Evolutionary conservation across 176 grass and related monocot genomes (phyloP), one percentile per base, ranked within the genome.

Genomic region (Avena sativa): DNA sequence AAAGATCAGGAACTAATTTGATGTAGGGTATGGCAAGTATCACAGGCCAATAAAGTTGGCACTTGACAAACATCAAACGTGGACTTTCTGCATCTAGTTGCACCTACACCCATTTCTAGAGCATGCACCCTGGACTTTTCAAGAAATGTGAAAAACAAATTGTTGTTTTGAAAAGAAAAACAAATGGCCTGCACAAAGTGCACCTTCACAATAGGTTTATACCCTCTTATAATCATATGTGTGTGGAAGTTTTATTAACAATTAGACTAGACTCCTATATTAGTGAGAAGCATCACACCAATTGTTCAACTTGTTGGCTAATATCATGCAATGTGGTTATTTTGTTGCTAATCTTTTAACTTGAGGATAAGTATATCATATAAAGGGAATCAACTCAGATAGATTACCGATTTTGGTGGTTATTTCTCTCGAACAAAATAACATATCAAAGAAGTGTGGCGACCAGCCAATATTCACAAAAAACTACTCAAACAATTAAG

Each of bases 321-420:
- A 74, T 74, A 74, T 73, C 43, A 48, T 73, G 43, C 47, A 40
- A 47, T 48, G 20, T 73, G 43, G 13, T 43, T 48, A 6, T 11
- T 23, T 73, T 73, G 20, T 14, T 73, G 70, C 70, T 73, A 73
- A 73, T 48, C 10, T 48, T 73, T 47, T n/a, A n/a, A 48, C 70
- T 73, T 48, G 19, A 73, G 70, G 43, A 71, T 44, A 73, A 47
- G 12, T 73, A 25, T 75, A 49, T 59, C 86, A 7, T 86, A 36
- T 36, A 36, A 78, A 72, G 50, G 49, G 25, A 51, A 78, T 83
- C 59, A 83, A 47, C n/a, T 55, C 28, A 53, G 47, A 55, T 9
- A 56, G 34, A 49, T 34, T 43, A 43, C 40, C 74, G 57, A 23
- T 11, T 8, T 20, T 11, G 3, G 8, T 79, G 64, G 6, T 56